Conservation (phyloP, 257 asterid species). For the Ocimum tenuiflorum region DNA sequence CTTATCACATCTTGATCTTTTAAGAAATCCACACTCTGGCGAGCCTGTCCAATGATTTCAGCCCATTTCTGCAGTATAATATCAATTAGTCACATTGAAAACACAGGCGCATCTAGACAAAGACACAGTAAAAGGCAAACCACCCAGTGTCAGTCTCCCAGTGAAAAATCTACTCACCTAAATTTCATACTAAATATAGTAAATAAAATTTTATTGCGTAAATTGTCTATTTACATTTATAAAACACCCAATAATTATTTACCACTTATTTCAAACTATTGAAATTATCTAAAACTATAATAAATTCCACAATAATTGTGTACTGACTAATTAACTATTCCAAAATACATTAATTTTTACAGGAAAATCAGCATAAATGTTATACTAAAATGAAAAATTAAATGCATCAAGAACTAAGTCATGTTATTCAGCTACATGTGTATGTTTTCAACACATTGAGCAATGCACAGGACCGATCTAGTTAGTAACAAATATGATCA, state of each 20-base stretch:
- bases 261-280: not conserved
- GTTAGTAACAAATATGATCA: not conserved
- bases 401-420: not conserved
- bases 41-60: slow-evolving; percentile 91
- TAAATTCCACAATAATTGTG: not conserved
- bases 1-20: slow-evolving; percentile 83
- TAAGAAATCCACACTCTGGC: slow-evolving; percentile 78
- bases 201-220: not conserved
- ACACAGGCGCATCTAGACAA: not conserved
- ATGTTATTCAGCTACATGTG: not conserved
- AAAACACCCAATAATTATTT: not conserved
- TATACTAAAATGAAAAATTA: not conserved
- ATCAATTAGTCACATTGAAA: slow-evolving; percentile 24
- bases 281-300: not conserved
- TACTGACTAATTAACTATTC: not conserved
- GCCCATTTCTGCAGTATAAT: slow-evolving; percentile 75
- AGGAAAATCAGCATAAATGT: not conserved
- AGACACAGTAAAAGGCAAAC: not conserved
- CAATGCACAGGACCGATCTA: not conserved
- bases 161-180: not conserved
- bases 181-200: not conserved
- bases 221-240: not conserved
- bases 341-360: not conserved
- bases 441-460: not conserved
- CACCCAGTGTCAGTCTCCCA: not conserved